Evolutionary conservation across 805 yeast species (phyloP), one percentile per base, ranked within the genome.

Genomic region (Candida pseudoglaebosa): DNA sequence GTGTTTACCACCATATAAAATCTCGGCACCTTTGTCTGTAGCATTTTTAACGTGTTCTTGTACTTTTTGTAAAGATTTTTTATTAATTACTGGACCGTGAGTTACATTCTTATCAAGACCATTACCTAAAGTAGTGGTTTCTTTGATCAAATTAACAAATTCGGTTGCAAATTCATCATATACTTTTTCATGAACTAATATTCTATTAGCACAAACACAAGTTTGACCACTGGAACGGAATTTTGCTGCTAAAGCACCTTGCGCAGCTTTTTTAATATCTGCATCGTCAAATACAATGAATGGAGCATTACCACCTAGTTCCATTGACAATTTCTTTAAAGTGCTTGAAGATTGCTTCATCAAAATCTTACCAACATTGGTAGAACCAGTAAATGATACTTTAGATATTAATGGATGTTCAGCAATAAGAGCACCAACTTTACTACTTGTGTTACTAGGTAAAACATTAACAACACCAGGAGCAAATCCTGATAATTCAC

Each of bases 41-140:
- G 93, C 93, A 54, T 85, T 89, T 33, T 73, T 62, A 26, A 85
- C 75, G 47, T 83, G 88, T 5, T 60, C 53, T 42, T 68, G 57
- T 19, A 85, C 87, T 57, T 82, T 84, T 0, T 61, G 65, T 43
- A 83, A 65, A 5, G 88, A 81, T 44, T 75, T 67, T 7, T 66
- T 73, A 52, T 81, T 82, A 47, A 84, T 83, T 41, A 85, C 60
- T 3, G 93, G 91, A 14, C 95, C 93, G 54, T 83, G 89, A 0
- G 90, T 82, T 15, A 75, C 68, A n/a, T 58, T 73, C 13, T 61
- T 56, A 2, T 67, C 73, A 21, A 82, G 60, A 5, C 89, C 90
- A 45, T 80, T 70, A 15, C 93, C 95, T 34, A 83, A 62, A 39
- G 55, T 65, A 33, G 77, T 71, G 12, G 62, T 56, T 13, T 52